Percentiles rank a stretch among this genome's conserved stretches.
Conservation (phyloP, 345 rosid species). For the Ailanthus altissimus region DNA sequence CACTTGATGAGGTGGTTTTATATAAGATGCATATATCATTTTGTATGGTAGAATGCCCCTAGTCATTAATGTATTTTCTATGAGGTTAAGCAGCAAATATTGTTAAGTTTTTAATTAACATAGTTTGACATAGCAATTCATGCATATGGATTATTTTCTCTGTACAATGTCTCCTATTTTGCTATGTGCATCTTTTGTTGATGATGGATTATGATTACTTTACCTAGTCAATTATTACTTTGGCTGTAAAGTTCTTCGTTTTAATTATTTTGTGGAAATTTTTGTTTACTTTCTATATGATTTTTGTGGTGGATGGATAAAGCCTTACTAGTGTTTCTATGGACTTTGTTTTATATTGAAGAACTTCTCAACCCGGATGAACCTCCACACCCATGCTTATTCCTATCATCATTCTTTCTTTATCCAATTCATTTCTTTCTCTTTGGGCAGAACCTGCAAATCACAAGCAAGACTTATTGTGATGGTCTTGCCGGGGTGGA, state of each 20-base stretch:
- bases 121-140: background rate
- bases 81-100: background rate
- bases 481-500: too few relatives aligned
- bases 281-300: background rate
- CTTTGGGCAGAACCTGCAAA: too few relatives aligned
- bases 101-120: background rate
- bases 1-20: background rate
- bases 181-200: background rate
- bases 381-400: background rate
- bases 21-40: background rate
- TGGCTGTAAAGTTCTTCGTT: background rate
- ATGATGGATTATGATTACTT: background rate
- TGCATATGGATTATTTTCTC: background rate
- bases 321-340: conserved; percentile 7
- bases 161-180: background rate
- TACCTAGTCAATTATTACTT: background rate
- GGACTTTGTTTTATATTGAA: background rate
- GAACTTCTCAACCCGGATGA: background rate
- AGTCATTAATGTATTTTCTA: background rate
- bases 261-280: background rate
- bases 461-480: too few relatives aligned
- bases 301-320: background rate
- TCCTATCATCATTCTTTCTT: background rate
- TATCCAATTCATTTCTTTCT: background rate
- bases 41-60: background rate